A percentile compares a stretch with the other conserved stretches of the same genome.
Conservation (phyloP, 1,139 yeast species). For the Protomyces pachydermus region DNA sequence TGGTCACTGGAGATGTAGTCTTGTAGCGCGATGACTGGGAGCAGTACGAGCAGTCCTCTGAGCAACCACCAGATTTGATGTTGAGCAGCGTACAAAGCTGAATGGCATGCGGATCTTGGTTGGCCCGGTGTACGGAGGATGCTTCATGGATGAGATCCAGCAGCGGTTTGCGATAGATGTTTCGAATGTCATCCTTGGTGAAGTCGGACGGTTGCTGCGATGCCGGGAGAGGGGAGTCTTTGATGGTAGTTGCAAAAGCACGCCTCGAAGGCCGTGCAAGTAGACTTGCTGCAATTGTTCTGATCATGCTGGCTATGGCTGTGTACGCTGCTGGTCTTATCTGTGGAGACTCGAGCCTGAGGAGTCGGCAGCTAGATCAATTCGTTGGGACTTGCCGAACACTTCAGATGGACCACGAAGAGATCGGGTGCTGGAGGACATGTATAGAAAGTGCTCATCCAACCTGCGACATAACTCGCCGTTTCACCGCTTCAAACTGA, state of each 20-base stretch:
- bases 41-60: slow-evolving; percentile 78
- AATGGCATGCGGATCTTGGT: slow-evolving; percentile 64
- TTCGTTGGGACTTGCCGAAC: not conserved
- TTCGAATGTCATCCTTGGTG: slow-evolving; percentile 56
- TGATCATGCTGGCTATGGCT: not conserved
- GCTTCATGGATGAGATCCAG: slow-evolving; percentile 56
- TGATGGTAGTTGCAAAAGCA: not conserved
- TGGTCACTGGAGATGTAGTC: slow-evolving; percentile 67
- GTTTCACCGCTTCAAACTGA: slow-evolving; percentile 39
- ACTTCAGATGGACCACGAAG: not conserved
- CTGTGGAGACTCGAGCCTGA: not conserved
- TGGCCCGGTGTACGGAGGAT: slow-evolving; percentile 55
- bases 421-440: not conserved
- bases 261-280: not conserved
- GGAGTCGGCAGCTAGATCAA: too few relatives aligned
- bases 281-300: not conserved
- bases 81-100: slow-evolving; percentile 71
- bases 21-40: slow-evolving; percentile 66
- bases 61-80: slow-evolving; percentile 75
- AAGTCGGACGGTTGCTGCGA: slow-evolving; percentile 41
- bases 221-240: not conserved
- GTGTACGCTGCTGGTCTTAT: not conserved
- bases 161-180: slow-evolving; percentile 61
- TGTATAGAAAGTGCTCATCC: not conserved
- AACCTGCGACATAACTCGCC: slow-evolving; percentile 21